phyloP scores from a whole-genome alignment of 23 red algal genomes.

The Gracilaria domingensis region DNA sequence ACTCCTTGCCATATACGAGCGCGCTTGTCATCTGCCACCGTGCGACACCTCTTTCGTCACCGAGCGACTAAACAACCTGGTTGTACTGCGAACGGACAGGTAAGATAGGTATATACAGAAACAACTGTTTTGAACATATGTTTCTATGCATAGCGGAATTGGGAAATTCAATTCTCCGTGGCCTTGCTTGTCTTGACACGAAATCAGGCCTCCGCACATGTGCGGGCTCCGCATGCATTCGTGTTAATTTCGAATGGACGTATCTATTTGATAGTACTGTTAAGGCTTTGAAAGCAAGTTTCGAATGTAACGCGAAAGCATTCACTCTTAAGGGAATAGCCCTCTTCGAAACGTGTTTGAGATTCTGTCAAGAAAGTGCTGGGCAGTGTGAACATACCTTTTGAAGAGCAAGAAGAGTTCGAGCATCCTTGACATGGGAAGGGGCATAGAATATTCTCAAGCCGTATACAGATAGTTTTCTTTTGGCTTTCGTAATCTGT shows the following conservation, averaged over 20 bases:
- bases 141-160: not conserved
- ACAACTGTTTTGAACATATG: too few relatives aligned
- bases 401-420: not conserved
- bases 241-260: too few relatives aligned
- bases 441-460: not conserved
- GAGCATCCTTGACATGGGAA: not conserved
- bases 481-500: not conserved
- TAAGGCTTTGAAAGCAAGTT: slow-evolving; percentile 1
- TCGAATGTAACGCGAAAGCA: not conserved
- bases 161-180: not conserved
- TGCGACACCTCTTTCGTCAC: not conserved
- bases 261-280: too few relatives aligned
- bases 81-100: not conserved
- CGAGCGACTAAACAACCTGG: not conserved
- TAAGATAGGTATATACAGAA: not conserved
- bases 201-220: not conserved
- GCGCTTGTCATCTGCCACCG: too few relatives aligned
- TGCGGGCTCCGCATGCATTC: not conserved
- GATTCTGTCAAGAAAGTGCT: not conserved
- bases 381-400: not conserved
- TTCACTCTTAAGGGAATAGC: not conserved
- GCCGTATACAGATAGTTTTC: not conserved
- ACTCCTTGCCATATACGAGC: not conserved
- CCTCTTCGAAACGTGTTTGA: not conserved
- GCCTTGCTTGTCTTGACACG: not conserved